Evolutionary conservation across 2,329 filamentous ascomycete species (phyloP).

Genomic region (Ophiostoma ulmi): DNA sequence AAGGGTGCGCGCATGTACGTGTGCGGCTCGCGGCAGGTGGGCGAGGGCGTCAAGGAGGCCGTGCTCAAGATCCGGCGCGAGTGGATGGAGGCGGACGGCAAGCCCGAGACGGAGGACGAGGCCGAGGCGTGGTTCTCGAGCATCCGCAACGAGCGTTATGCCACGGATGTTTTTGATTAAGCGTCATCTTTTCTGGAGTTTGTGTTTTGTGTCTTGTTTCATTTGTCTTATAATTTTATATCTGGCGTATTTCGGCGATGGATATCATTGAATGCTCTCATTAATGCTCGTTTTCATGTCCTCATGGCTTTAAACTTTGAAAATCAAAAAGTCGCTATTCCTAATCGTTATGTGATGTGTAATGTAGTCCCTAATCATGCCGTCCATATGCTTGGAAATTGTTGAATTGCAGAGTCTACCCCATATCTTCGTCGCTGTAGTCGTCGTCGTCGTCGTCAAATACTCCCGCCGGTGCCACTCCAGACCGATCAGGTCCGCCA

Average conservation of each 20-base stretch:
- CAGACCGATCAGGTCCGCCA: slow-evolving; percentile 40
- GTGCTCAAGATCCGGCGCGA: slow-evolving; percentile 37
- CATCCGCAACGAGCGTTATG: slow-evolving; percentile 51
- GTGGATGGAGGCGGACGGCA: slow-evolving; percentile 31
- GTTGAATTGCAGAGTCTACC: neutral
- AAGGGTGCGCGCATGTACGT: slow-evolving; percentile 51
- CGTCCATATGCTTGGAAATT: neutral
- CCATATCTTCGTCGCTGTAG: slow-evolving; percentile 52
- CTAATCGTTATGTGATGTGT: neutral
- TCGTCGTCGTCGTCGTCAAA: slow-evolving; percentile 51
- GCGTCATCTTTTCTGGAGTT: neutral
- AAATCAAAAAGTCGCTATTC: neutral
- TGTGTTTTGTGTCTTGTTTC: neutral
- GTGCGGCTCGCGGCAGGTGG: slow-evolving; percentile 50
- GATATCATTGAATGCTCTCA: neutral
- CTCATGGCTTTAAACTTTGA: no score
- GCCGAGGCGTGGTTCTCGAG: slow-evolving; percentile 46
- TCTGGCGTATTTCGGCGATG: neutral
- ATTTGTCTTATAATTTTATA: neutral
- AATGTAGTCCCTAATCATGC: neutral
- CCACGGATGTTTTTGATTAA: slow-evolving; percentile 57
- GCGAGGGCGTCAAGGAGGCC: slow-evolving; percentile 38
- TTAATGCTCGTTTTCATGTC: neutral
- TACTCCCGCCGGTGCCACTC: slow-evolving; percentile 49
- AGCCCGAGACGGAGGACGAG: slow-evolving; percentile 35